Evolutionary conservation across 2,329 filamentous ascomycete species (phyloP).

Genomic region (Botrytis deweyae): DNA sequence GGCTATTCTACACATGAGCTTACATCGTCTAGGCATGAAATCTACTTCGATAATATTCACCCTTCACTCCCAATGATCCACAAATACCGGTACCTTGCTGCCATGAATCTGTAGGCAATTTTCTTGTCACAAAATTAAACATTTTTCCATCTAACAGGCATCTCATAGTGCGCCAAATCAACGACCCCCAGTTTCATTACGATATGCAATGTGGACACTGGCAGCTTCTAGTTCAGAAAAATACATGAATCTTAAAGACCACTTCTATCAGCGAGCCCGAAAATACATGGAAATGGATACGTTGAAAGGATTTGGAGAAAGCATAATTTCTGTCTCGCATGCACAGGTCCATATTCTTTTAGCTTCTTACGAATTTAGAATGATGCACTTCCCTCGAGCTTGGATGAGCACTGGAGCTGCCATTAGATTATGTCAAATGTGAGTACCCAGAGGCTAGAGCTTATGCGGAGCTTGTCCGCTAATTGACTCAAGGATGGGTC

Average conservation of each 20-base stretch:
- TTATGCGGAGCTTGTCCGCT: neutral
- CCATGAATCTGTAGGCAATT: slow-evolving; percentile 70
- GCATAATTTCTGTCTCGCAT: slow-evolving; percentile 81
- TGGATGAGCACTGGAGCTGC: slow-evolving; percentile 89
- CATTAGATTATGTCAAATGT: slow-evolving; percentile 82
- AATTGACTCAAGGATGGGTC: slow-evolving; percentile 73
- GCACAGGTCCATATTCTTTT: slow-evolving; percentile 82
- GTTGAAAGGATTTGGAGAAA: slow-evolving; percentile 88
- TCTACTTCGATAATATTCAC: slow-evolving; percentile 90
- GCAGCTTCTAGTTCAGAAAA: slow-evolving; percentile 85
- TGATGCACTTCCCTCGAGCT: slow-evolving; percentile 94
- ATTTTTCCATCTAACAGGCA: slow-evolving; percentile 3
- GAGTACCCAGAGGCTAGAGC: slow-evolving; percentile 36
- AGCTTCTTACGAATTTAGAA: slow-evolving; percentile 87
- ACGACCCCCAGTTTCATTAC: slow-evolving; percentile 80
- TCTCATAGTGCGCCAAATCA: slow-evolving; percentile 66
- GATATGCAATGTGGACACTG: slow-evolving; percentile 95
- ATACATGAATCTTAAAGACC: slow-evolving; percentile 73
- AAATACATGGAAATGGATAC: slow-evolving; percentile 91
- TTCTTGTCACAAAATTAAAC: neutral
- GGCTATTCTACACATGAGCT: slow-evolving; percentile 26
- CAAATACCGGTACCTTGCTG: slow-evolving; percentile 79
- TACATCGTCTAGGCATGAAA: slow-evolving; percentile 59
- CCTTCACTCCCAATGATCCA: slow-evolving; percentile 87
- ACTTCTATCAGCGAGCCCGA: slow-evolving; percentile 85